phyloP scores from a whole-genome alignment of 2,329 filamentous ascomycete genomes.

The Elsinoe batatas region DNA sequence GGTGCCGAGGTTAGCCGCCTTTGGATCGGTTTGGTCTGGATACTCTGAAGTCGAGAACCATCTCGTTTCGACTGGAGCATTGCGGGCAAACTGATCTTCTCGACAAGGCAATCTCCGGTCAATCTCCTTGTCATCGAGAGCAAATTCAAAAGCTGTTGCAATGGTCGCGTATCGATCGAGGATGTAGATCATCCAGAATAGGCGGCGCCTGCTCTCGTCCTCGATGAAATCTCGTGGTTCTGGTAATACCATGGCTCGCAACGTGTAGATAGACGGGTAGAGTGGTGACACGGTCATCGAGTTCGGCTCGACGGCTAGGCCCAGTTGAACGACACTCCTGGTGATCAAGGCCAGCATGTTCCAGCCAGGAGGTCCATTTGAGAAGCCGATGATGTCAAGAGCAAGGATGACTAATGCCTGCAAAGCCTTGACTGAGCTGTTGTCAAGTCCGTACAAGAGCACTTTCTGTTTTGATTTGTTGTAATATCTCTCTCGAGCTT shows the following conservation, averaged over 20 bases:
- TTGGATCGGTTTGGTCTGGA: slow-evolving; percentile 44
- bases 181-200: slow-evolving; percentile 93
- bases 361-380: slow-evolving; percentile 86
- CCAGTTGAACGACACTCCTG: slow-evolving; percentile 77
- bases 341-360: slow-evolving; percentile 84
- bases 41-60: slow-evolving; percentile 54
- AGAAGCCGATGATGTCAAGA: slow-evolving; percentile 72
- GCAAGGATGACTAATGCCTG: slow-evolving; percentile 83
- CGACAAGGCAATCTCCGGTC: slow-evolving; percentile 79
- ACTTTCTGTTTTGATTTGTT: slow-evolving; percentile 76
- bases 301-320: slow-evolving; percentile 71
- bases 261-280: slow-evolving; percentile 78
- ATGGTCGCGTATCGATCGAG: slow-evolving; percentile 85
- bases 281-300: slow-evolving; percentile 69
- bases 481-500: slow-evolving; percentile 65
- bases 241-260: slow-evolving; percentile 73
- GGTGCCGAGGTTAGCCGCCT: slow-evolving; percentile 71
- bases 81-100: slow-evolving; percentile 76
- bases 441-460: slow-evolving; percentile 76
- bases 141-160: slow-evolving; percentile 85
- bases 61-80: slow-evolving; percentile 71
- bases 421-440: slow-evolving; percentile 77
- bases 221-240: slow-evolving; percentile 80
- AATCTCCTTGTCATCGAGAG: slow-evolving; percentile 79
- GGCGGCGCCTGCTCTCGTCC: slow-evolving; percentile 70